These are phyloP conservation scores for Dimocarpus longan DNA, from an alignment of 345 rosid species.

Conservation along the genomic window DNA sequence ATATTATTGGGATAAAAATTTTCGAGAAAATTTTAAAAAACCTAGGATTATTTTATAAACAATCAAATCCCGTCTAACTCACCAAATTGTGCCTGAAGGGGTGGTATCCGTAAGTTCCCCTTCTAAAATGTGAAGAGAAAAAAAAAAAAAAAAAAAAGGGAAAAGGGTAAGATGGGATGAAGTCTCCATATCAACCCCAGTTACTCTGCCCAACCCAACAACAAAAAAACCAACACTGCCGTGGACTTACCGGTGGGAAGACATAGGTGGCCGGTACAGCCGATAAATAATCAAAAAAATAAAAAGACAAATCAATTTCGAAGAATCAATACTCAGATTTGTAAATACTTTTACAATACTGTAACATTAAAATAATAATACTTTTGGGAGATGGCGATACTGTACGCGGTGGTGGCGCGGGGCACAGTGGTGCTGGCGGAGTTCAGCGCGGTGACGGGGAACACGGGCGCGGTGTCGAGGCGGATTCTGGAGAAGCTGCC, in stretches of 20 bases:
- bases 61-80: too few species aligned
- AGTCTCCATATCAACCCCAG: neutral
- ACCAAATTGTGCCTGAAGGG: too few species aligned
- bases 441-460: slow-evolving; percentile 96
- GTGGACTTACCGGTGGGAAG: slow-evolving; percentile 14
- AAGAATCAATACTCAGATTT: neutral
- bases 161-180: neutral
- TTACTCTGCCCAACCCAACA: neutral
- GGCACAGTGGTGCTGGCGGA: slow-evolving; percentile 94
- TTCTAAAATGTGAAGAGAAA: too few species aligned
- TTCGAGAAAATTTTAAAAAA: too few species aligned
- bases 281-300: too few species aligned
- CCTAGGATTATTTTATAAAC: too few species aligned
- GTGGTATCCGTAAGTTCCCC: too few species aligned
- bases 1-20: too few species aligned
- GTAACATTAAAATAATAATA: neutral
- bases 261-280: neutral
- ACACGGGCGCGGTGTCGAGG: slow-evolving; percentile 83
- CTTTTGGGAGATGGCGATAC: slow-evolving; percentile 68
- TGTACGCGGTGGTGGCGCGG: slow-evolving; percentile 89
- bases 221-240: slow-evolving; percentile 2
- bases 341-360: neutral
- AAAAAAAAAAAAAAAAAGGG: too few species aligned
- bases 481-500: slow-evolving; percentile 93
- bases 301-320: neutral